Base-by-base conservation (phyloP, 2,329 filamentous ascomycete genomes). In the Ploettnerulaceae sp. region DNA sequence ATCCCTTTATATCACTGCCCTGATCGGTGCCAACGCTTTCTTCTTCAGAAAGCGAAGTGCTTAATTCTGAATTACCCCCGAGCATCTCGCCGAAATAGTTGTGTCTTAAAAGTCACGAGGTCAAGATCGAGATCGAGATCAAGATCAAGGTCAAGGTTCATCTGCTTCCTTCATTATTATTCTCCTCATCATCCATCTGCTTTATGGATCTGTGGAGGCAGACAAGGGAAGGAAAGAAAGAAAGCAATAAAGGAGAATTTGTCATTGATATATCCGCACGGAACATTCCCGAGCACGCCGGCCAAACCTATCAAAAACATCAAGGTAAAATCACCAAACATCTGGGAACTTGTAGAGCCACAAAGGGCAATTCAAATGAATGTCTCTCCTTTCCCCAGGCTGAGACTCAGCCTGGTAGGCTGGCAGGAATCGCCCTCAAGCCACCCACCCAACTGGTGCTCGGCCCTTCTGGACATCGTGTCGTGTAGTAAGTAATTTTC, bases 61-160 rank as follows among this genome's bases (percentile, higher is more conserved):
- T 29, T 40, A 21, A 21, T 29, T 40, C 24, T 40, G 37, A 20
- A 31, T 40, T 26, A n/a, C 22, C 24, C 37, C 37, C 37, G 37
- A 40, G 37, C 24, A 40, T 40, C 37, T 40, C 37, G 15, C 37
- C 37, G 37, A 40, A 29, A 26, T 21, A 40, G n/a, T n/a, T n/a
- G n/a, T 40, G 37, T 41, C 45, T 47, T 34, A n/a, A n/a, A 40
- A 31, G 38, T 47, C 45, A 47, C 38, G 45, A 42, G 44, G 21
- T 34, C n/a, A n/a, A n/a, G n/a, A n/a, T n/a, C n/a, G n/a, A n/a
- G n/a, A n/a, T n/a, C n/a, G n/a, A n/a, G n/a, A n/a, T n/a, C n/a
- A n/a, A n/a, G n/a, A n/a, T n/a, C n/a, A n/a, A n/a, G n/a, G n/a
- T n/a, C n/a, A n/a, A n/a, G n/a, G n/a, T n/a, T n/a, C n/a, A n/a